Base-by-base conservation (phyloP, 2,329 filamentous ascomycete genomes). In the Chrysosporium queenslandicum region DNA sequence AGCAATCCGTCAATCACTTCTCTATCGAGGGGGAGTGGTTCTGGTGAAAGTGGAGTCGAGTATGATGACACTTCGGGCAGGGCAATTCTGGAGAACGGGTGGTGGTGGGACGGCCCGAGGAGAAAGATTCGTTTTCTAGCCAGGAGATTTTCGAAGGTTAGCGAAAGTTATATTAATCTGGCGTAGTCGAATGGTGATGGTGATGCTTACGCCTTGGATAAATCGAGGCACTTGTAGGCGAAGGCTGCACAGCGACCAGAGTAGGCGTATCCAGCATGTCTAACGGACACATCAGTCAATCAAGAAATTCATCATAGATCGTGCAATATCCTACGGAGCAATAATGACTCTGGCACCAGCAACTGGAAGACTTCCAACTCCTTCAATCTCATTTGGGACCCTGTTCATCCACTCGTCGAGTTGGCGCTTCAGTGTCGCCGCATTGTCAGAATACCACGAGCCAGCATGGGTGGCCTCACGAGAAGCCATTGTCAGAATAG, bases 261-360 rank as follows among this genome's bases (percentile, higher is more conserved):
- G 74, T 91, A 97, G 1, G 80, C 74, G 71, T 95, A 98, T 56
- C 92, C 92, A 55, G 92, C 92, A 68, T 98, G 92, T 55, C 91
- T 96, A 60, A 29, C 61, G 59, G 23, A n/a, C 27, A 4, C 27
- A 9, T 29, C 27, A 29, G 27, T 9, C 27, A 29, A n/a, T n/a
- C n/a, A n/a, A n/a, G n/a, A n/a, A n/a, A n/a, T n/a, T n/a, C n/a
- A n/a, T n/a, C n/a, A n/a, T n/a, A n/a, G n/a, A n/a, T n/a, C n/a
- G n/a, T n/a, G n/a, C n/a, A n/a, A n/a, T n/a, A n/a, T n/a, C n/a
- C 75, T 78, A 96, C 91, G 92, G 92, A 56, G 89, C 89, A 66
- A 98, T 96, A 52, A 98, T 84, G 12, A 92, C 76, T 67, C 88
- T 80, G 4, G 90, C 90, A 29, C 83, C 82, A 1, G 81, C 67